Base-by-base conservation (phyloP, 2,329 filamentous ascomycete species). In the Penicillium janthinellum region DNA sequence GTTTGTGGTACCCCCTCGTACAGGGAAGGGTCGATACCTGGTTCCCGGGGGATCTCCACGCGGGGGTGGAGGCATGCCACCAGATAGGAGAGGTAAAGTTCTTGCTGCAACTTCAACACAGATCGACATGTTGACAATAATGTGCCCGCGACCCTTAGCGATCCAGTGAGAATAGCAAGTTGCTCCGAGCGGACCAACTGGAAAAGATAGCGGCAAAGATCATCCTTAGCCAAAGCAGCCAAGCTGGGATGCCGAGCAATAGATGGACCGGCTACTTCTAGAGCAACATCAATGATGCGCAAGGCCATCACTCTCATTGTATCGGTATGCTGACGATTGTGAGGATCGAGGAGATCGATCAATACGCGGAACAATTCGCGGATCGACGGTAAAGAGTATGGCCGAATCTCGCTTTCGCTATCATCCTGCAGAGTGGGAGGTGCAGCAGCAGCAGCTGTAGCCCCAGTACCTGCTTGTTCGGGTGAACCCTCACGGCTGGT, bases 291-390 rank as follows among this genome's bases (percentile, higher is more conserved):
- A 57, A 99, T 95, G 64, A 99, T 98, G 45, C 95, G 88, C 65
- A 99, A 80, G 17, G 95, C 95, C 93, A 99, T 99, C 42, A 99
- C 92, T 67, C 94, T 87, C 89, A 98, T 95, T 1, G 91, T 89
- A 72, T 99, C 95, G 2, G 92, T 96, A 75, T 97, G 91, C 68
- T 94, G 91, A 54, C 87, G 88, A 75, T 98, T 94, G 71, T 96
- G 91, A 1, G 96, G 95, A 72, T 99, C 92, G 28, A 99, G 79
- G 15, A 99, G 88, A 74, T 96, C 94, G 47, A 98, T 94, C 28
- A 99, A 81, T 44, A 98, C 95, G 55, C 95, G 84, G 73, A 99
- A 96, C 0, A 99, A 84, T 74, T 99, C 96, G 65, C 93, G 84
- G 66, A 99, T 97, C 2, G 94, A 97, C 1, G 94, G 92, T 34